A percentile compares a stretch with the other conserved stretches of the same genome.
Evolutionary conservation across 129 eudicot species (phyloP).

Genomic region (Flaveria linearis): DNA sequence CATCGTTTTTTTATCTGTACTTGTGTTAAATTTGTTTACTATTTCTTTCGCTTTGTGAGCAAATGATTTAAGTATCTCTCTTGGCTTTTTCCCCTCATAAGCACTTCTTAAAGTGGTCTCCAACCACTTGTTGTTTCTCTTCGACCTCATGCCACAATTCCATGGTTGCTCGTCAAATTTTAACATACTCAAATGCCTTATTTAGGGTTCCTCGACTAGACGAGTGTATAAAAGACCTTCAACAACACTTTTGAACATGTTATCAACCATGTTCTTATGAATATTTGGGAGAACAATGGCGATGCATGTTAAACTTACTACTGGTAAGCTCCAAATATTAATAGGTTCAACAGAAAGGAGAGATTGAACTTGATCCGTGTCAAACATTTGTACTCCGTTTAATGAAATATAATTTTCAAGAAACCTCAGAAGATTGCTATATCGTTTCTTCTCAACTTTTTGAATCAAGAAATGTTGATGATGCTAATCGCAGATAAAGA

Average conservation of each 20-base stretch:
- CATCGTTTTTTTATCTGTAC: too few relatives aligned
- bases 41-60: not conserved
- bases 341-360: not conserved
- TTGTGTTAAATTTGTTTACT: not conserved
- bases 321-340: slow-evolving; percentile 12
- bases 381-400: not conserved
- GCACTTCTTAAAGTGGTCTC: not conserved
- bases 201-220: not conserved
- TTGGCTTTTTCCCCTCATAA: not conserved
- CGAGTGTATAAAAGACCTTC: not conserved
- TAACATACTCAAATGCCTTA: not conserved
- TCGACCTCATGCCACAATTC: slow-evolving; percentile 4
- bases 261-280: not conserved
- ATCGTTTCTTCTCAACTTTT: not conserved
- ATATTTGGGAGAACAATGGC: not conserved
- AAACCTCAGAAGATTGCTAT: not conserved
- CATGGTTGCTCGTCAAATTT: not conserved
- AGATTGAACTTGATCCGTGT: not conserved
- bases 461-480: not conserved
- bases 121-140: not conserved
- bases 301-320: slow-evolving; percentile 11
- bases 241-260: not conserved
- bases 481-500: too few relatives aligned
- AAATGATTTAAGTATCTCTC: not conserved
- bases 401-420: not conserved